Conservation (phyloP, 129 eudicot genomes). For the Pittosporum tobira region DNA sequence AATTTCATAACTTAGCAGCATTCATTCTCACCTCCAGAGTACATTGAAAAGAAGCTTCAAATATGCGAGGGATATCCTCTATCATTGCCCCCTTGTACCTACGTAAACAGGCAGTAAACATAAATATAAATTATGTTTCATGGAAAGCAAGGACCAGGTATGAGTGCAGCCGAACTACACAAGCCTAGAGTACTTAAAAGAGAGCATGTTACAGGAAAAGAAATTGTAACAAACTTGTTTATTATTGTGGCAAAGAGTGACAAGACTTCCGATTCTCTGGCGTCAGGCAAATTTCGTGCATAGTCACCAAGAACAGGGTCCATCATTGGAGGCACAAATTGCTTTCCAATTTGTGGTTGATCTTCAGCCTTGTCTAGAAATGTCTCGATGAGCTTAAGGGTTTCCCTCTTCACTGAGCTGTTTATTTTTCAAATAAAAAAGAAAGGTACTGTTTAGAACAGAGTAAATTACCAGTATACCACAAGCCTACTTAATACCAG, state of each 20-base stretch:
- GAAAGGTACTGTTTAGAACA: neutral
- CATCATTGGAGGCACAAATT: conserved; percentile 99
- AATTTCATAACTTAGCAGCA: neutral
- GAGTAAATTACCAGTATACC: neutral
- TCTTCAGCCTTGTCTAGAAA: conserved; percentile 96
- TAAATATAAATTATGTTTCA: neutral
- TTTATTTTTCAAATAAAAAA: conserved; percentile 11
- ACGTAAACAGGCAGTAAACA: conserved; percentile 3
- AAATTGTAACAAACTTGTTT: conserved; percentile 54
- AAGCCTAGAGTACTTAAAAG: neutral
- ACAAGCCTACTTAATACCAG: neutral
- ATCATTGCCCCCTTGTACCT: conserved; percentile 92
- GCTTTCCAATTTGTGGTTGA: conserved; percentile 93
- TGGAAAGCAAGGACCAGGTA: neutral
- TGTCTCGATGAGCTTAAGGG: conserved; percentile 96
- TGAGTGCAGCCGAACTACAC: neutral
- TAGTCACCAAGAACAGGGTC: conserved; percentile 97
- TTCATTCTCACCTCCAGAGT: conserved; percentile 65
- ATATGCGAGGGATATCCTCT: conserved; percentile 92
- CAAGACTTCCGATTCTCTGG: conserved; percentile 93
- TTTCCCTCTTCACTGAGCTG: conserved; percentile 96
- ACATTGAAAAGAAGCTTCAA: conserved; percentile 90
- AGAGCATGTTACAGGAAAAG: neutral
- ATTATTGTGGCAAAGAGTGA: conserved; percentile 94
- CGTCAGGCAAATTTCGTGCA: conserved; percentile 94